Conservation (phyloP, 371 early-diverging fungal genomes). For the Actinomortierella wolfii region DNA sequence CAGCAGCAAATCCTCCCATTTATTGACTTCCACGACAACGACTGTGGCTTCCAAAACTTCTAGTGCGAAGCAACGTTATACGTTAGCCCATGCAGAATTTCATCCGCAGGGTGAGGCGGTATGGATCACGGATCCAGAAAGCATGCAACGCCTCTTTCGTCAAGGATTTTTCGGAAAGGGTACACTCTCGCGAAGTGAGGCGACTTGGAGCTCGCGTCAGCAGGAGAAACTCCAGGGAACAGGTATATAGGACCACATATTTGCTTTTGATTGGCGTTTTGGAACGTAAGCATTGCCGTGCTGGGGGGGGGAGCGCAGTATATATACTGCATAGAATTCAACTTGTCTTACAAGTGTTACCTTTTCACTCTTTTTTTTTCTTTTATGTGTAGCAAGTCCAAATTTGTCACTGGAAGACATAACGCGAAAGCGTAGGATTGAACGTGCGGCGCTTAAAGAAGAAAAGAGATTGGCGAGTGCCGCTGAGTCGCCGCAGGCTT, state of each 20-base stretch:
- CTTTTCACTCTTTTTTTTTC: slow-evolving; percentile 1
- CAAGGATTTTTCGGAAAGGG: slow-evolving; percentile 89
- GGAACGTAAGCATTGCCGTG: too few species aligned
- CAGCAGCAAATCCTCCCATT: too few species aligned
- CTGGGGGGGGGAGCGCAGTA: too few species aligned
- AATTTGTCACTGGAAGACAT: slow-evolving; percentile 50
- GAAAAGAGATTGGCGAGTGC: slow-evolving; percentile 7
- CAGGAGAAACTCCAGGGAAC: too few species aligned
- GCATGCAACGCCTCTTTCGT: slow-evolving; percentile 54
- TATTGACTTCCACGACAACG: neutral
- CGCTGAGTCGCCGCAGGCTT: neutral
- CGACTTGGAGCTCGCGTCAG: slow-evolving; percentile 63
- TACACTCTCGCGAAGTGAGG: slow-evolving; percentile 76
- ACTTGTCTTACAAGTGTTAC: too few species aligned
- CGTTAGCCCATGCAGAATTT: slow-evolving; percentile 10
- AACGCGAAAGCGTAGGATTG: slow-evolving; percentile 52
- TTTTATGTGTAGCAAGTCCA: neutral
- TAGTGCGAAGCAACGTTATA: neutral
- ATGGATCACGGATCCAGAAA: slow-evolving; percentile 49
- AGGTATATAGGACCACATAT: too few species aligned
- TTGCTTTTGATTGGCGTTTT: too few species aligned
- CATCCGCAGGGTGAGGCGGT: slow-evolving; percentile 35
- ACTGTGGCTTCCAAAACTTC: neutral
- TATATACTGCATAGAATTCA: too few species aligned
- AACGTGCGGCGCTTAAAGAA: slow-evolving; percentile 45